A percentile compares a stretch with the other conserved stretches of the same genome.
Evolutionary conservation across 805 yeast genomes (phyloP).

Genomic region (Saccharomycopsis fibuligera): DNA sequence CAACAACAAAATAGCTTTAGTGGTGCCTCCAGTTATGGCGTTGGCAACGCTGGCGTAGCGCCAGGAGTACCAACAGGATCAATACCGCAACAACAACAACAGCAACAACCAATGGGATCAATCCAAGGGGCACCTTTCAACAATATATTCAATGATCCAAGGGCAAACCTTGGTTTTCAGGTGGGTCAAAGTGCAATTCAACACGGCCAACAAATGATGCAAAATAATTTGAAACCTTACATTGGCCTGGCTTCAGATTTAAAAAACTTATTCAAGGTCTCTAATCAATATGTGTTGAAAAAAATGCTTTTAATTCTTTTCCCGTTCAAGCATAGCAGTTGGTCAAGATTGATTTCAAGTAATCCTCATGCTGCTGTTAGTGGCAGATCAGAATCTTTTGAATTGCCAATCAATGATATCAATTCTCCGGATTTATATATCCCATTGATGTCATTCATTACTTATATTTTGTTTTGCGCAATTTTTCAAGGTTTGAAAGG

Average conservation of each 20-base stretch:
- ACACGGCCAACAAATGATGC: constrained; percentile 74
- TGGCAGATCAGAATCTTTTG: constrained; percentile 33
- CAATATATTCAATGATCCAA: constrained; percentile 65
- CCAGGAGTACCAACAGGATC: too few species aligned
- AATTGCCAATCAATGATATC: constrained; percentile 77
- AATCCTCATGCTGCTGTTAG: constrained; percentile 24
- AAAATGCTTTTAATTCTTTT: constrained; percentile 70
- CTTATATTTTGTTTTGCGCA: constrained; percentile 81
- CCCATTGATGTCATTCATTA: constrained; percentile 87
- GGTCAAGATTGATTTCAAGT: constrained; percentile 54
- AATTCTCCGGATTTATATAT: constrained; percentile 96
- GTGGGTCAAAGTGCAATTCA: constrained; percentile 80
- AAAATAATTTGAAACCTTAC: constrained; percentile 55
- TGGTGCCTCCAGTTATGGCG: background rate
- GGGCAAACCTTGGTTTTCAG: constrained; percentile 79
- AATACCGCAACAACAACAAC: background rate
- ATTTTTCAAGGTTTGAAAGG: constrained; percentile 80
- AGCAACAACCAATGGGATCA: too few species aligned
- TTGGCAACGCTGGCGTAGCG: background rate
- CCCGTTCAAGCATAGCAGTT: constrained; percentile 79
- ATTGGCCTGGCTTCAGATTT: constrained; percentile 41
- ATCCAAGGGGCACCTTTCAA: background rate
- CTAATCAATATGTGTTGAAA: constrained; percentile 74
- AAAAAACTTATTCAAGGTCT: constrained; percentile 85
- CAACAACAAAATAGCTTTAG: background rate